These are phyloP conservation scores for Ophiostoma himal-ulmi DNA, from an alignment of 2,329 filamentous ascomycete genomes.

Conservation along the genomic window DNA sequence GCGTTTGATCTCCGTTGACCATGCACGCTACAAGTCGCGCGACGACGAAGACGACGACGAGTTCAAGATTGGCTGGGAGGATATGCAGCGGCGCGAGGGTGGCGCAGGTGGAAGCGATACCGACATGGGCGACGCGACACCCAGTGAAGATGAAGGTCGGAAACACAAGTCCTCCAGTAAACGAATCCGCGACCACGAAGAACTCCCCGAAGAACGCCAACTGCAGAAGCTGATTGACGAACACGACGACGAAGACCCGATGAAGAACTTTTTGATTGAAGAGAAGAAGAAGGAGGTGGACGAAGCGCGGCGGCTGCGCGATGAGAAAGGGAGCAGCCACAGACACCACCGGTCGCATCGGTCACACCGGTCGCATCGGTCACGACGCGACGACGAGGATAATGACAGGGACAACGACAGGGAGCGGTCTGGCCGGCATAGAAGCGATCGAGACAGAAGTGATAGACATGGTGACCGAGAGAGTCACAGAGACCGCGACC, in stretches of 20 bases:
- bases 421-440: constrained; percentile 29
- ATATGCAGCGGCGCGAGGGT: constrained; percentile 45
- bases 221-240: constrained; percentile 67
- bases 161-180: constrained; percentile 39
- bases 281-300: constrained; percentile 88
- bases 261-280: constrained; percentile 85
- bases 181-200: constrained; percentile 21
- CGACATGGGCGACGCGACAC: constrained; percentile 41
- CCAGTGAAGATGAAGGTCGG: constrained; percentile 33
- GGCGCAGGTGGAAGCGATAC: constrained; percentile 36
- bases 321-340: constrained; percentile 39
- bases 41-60: constrained; percentile 68
- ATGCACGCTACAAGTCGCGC: constrained; percentile 81
- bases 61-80: constrained; percentile 53
- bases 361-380: constrained; percentile 42
- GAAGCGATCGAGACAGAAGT: constrained; percentile 23
- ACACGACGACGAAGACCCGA: constrained; percentile 93
- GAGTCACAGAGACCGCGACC: neutral
- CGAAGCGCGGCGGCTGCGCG: constrained; percentile 55
- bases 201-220: constrained; percentile 77
- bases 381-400: constrained; percentile 28
- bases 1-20: constrained; percentile 78
- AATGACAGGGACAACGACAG: constrained; percentile 26
- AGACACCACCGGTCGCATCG: constrained; percentile 41
- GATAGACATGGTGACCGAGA: constrained; percentile 16